These are phyloP conservation scores for Oryza rufipogon DNA, from an alignment of 176 grass and related monocot species.

Conservation along the genomic window DNA sequence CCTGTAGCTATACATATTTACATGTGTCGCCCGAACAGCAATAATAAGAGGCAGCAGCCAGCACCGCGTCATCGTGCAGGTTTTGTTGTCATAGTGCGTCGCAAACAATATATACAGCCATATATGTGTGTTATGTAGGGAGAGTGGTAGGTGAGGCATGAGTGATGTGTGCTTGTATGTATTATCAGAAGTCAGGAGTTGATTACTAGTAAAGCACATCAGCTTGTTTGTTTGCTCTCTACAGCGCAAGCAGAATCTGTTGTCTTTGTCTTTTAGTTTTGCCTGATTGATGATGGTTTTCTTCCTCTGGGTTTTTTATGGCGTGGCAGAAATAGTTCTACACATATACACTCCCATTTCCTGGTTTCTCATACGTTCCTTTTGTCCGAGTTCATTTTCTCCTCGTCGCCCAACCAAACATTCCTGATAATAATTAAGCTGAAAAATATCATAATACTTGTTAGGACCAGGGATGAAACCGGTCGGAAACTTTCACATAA, in stretches of 20 bases:
- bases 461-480: too few species aligned
- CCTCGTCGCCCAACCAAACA: too few species aligned
- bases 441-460: too few species aligned
- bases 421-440: too few species aligned
- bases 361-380: too few species aligned
- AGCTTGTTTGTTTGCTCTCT: background rate
- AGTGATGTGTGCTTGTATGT: slow-evolving; percentile 4
- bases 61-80: background rate
- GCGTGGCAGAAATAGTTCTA: too few species aligned
- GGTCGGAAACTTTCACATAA: too few species aligned
- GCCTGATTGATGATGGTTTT: background rate
- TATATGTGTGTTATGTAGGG: slow-evolving; percentile 18
- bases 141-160: slow-evolving; percentile 35
- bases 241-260: background rate
- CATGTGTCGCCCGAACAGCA: background rate
- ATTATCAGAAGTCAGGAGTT: background rate
- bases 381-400: too few species aligned
- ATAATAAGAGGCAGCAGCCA: background rate
- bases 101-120: background rate
- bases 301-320: background rate
- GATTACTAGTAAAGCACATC: background rate
- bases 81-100: background rate
- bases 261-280: background rate
- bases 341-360: too few species aligned
- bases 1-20: background rate